Base-by-base conservation (phyloP, 306 rosid species). In the Citrullus colocynthis region DNA sequence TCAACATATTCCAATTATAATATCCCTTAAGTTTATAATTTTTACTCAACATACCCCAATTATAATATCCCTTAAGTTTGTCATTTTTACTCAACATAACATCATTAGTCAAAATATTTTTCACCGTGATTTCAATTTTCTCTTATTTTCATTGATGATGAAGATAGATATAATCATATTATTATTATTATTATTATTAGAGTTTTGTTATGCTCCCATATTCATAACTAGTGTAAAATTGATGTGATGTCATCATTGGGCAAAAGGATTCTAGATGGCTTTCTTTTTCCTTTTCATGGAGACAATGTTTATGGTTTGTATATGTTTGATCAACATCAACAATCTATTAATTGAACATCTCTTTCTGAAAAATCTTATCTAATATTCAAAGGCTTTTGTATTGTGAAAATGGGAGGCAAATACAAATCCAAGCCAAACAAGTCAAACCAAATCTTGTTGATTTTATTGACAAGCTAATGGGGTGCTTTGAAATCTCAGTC, bases 401-500 rank as follows among this genome's bases (percentile, higher is more conserved):
- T 18, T n/a, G 32, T 6, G 16, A 7, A 66, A 20, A 66, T 66
- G 49, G 57, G 57, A 16, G 24, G 9, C 75, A 69, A 59, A 63
- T 42, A 69, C 7, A 13, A 69, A 20, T 20, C 28, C 55, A 66
- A 41, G 6, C 49, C 74, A 20, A 69, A 11, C 56, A 71, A 21
- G 20, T 13, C 76, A 48, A 7, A 49, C 60, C 59, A 49, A 28
- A 72, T 72, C 42, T 72, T 49, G 42, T 28, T 49, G 41, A 72
- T 72, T 72, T 42, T 7, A 72, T 72, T 72, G 77, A 72, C 44
- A 49, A 49, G 24, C 10, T 72, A 72, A 72, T 72, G 77, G 77
- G 77, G 77, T 3, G 41, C 77, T 49, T 2, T 72, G 77, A 72
- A 49, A 72, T 60, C 77, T 72, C 77, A 49, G 60, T 72, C 39